phyloP scores from a whole-genome alignment of 2,329 filamentous ascomycete species.

The Ophiostoma ips region DNA sequence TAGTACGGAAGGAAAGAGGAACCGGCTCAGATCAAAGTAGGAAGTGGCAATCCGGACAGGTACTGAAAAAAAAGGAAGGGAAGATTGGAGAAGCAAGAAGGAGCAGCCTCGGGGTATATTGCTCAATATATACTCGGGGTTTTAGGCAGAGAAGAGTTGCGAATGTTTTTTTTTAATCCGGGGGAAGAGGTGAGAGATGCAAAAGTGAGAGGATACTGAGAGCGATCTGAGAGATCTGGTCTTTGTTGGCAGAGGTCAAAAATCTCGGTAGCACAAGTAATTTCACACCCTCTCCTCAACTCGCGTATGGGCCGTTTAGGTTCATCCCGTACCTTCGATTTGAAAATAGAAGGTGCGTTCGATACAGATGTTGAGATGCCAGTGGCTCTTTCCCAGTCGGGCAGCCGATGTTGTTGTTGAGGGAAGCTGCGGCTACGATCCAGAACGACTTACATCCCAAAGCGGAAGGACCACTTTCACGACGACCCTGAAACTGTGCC shows the following conservation, averaged over 20 bases:
- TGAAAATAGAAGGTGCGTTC: too few species aligned
- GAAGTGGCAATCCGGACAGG: background rate
- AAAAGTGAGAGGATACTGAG: background rate
- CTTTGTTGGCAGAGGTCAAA: background rate
- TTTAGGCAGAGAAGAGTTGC: background rate
- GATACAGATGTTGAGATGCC: background rate
- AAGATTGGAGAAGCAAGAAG: background rate
- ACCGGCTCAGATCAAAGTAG: background rate
- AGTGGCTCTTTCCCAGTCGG: background rate
- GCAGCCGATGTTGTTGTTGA: background rate
- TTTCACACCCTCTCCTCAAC: too few species aligned
- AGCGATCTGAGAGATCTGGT: background rate
- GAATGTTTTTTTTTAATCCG: too few species aligned
- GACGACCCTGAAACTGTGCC: background rate
- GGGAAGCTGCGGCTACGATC: background rate
- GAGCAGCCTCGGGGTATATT: background rate
- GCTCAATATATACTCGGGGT: background rate
- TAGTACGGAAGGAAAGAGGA: background rate
- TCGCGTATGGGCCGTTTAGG: too few species aligned
- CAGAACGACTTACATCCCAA: too few species aligned
- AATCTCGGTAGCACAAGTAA: background rate
- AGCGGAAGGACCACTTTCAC: background rate
- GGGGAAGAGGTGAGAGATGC: background rate
- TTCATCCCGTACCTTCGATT: too few species aligned
- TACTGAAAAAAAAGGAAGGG: background rate